Conservation (phyloP, 495 filamentous ascomycete genomes). For the Hyphodiscus hymeniophilus region DNA sequence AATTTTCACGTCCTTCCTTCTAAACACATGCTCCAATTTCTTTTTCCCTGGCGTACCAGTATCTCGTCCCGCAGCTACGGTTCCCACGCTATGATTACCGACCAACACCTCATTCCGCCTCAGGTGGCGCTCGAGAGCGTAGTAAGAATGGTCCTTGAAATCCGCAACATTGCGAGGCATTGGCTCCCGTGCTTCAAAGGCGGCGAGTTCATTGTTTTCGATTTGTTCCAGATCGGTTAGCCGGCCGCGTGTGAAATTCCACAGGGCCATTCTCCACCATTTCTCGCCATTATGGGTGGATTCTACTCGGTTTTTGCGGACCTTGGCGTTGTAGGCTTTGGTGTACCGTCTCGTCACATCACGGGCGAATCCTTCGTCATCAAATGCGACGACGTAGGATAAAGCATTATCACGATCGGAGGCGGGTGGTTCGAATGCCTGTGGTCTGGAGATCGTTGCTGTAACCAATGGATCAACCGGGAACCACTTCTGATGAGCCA, state of each 20-base stretch:
- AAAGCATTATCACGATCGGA: constrained; percentile 64
- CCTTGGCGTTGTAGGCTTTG: constrained; percentile 83
- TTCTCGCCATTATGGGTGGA: constrained; percentile 50
- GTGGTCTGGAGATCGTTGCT: constrained; percentile 60
- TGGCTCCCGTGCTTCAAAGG: constrained; percentile 63
- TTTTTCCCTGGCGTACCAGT: constrained; percentile 39
- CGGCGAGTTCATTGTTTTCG: constrained; percentile 67
- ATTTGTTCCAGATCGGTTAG: constrained; percentile 65
- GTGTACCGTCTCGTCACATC: constrained; percentile 79
- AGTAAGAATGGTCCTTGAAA: constrained; percentile 88
- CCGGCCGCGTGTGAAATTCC: constrained; percentile 48
- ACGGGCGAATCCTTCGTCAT: constrained; percentile 57
- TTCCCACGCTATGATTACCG: constrained; percentile 63
- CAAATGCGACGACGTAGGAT: constrained; percentile 80
- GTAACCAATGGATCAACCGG: constrained; percentile 82
- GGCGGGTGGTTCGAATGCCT: constrained; percentile 68
- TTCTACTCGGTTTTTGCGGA: constrained; percentile 68
- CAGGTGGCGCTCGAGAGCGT: constrained; percentile 84
- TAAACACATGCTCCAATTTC: constrained; percentile 58
- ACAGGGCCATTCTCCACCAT: constrained; percentile 66
- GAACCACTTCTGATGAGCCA: constrained; percentile 81
- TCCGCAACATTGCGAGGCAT: constrained; percentile 87
- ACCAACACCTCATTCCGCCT: constrained; percentile 69
- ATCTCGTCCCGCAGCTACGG: constrained; percentile 58
- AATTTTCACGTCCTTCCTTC: constrained; percentile 67